Evolutionary conservation across 2,329 filamentous ascomycete species (phyloP), one percentile per base, ranked within the genome.

Genomic region (Beauveria rudraprayagi): DNA sequence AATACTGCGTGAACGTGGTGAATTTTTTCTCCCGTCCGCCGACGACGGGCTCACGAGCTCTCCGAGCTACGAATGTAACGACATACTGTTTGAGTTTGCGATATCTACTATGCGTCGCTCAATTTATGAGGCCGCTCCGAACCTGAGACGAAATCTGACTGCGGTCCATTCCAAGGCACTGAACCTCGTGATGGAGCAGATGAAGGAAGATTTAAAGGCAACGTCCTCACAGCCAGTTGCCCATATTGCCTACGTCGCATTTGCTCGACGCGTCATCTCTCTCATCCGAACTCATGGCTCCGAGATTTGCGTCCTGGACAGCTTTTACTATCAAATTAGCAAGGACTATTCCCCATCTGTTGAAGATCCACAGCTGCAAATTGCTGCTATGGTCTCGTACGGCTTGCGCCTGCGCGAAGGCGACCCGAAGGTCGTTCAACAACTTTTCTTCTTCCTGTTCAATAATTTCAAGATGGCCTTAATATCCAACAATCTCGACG

Each of bases 391-490:
- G 66, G 67, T 82, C 17, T 79, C 81, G 2, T 85, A 83, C 67
- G 83, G 81, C 1, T 71, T 85, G 37, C 77, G 80, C 46, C 70
- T 86, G 17, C 73, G 75, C 44, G 83, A 85, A 63, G 79, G 77
- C 1, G 82, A 84, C 59, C 66, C 70, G 2, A 76, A 74, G 34
- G 78, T 78, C 4, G 70, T 71, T 6, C 75, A 78, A 19, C 77
- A 79, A 58, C 74, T 85, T 3, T 86, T 85, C 66, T 80, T 80
- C 68, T 82, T 83, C 61, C 73, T 86, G 2, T 80, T 79, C 67
- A 81, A 81, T 65, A 83, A 80, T 68, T 83, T 83, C 68, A 84
- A 83, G 67, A 71, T 80, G 57, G 80, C 81, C 0, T 68, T 85
- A 3, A 75, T 76, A 48, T 80, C 80, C 61, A 73, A 78, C 61